Conservation (phyloP, 2,329 filamentous ascomycete genomes). For the Coleophoma cylindrospora region DNA sequence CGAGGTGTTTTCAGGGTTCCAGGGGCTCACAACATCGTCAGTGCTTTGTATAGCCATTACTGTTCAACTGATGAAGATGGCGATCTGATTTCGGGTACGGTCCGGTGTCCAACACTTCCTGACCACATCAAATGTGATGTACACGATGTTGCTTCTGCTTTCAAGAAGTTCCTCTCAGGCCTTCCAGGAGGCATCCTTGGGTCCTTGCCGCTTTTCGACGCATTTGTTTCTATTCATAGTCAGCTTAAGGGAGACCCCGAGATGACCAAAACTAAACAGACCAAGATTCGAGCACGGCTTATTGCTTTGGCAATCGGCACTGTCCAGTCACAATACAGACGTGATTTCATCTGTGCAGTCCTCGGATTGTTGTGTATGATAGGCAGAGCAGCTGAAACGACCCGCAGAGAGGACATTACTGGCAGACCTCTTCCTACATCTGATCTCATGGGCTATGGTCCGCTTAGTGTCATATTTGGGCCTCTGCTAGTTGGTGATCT, state of each 20-base stretch:
- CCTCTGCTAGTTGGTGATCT: constrained; percentile 57
- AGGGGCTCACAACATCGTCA: constrained; percentile 49
- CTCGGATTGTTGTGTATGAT: constrained; percentile 61
- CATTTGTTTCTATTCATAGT: constrained; percentile 54
- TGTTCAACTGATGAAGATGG: constrained; percentile 43
- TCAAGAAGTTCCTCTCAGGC: constrained; percentile 59
- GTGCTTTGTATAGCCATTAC: constrained; percentile 60
- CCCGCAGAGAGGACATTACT: constrained; percentile 44
- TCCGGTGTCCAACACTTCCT: constrained; percentile 54
- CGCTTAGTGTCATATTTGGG: constrained; percentile 60
- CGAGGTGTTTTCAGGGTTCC: constrained; percentile 60
- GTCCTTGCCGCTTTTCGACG: constrained; percentile 55
- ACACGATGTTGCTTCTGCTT: constrained; percentile 63
- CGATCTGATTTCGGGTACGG: constrained; percentile 47
- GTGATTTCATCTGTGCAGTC: constrained; percentile 61
- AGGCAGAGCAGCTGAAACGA: constrained; percentile 50
- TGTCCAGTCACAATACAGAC: constrained; percentile 52
- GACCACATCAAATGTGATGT: constrained; percentile 52
- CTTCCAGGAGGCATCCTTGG: constrained; percentile 64
- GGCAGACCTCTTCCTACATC: constrained; percentile 47
- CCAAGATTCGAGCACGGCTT: constrained; percentile 54
- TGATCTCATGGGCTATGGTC: constrained; percentile 59
- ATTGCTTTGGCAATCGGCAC: constrained; percentile 59
- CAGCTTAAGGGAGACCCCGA: constrained; percentile 49
- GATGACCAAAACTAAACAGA: constrained; percentile 46